phyloP scores from a whole-genome alignment of 768 basidiomycete species.

The Lactifluus pinguis region DNA sequence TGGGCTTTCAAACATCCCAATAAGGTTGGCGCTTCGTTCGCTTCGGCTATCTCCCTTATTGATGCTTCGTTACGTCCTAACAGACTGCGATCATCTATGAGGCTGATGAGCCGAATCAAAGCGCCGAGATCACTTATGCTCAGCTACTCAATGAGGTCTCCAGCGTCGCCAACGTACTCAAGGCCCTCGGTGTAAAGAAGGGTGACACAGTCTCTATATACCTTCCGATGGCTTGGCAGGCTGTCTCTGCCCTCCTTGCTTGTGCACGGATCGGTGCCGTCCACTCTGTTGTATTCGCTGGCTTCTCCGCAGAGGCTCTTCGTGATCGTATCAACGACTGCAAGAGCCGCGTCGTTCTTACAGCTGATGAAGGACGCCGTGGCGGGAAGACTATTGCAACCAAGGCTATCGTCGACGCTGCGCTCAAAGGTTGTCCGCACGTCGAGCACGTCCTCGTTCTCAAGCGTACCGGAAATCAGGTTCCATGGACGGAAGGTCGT shows the following conservation, averaged over 20 bases:
- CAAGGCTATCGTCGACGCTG: constrained; percentile 88
- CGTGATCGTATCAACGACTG: constrained; percentile 91
- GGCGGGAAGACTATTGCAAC: constrained; percentile 95
- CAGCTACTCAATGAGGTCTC: constrained; percentile 89
- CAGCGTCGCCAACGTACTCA: constrained; percentile 85
- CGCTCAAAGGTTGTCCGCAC: constrained; percentile 70
- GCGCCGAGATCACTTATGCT: constrained; percentile 65
- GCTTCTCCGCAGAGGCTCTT: constrained; percentile 91
- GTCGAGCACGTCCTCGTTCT: constrained; percentile 92
- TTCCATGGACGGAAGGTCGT: constrained; percentile 73
- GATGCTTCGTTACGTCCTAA: neutral
- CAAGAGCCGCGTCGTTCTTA: constrained; percentile 83
- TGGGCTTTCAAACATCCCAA: constrained; percentile 89
- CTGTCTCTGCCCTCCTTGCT: constrained; percentile 93
- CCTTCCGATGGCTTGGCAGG: constrained; percentile 92
- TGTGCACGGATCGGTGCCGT: constrained; percentile 95
- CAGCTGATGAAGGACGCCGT: constrained; percentile 87
- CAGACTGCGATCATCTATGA: constrained; percentile 97
- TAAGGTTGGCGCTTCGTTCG: constrained; percentile 36
- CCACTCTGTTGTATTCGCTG: constrained; percentile 96
- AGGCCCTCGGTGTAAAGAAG: constrained; percentile 82
- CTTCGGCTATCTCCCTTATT: neutral
- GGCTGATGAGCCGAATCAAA: constrained; percentile 86
- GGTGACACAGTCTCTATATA: constrained; percentile 93
- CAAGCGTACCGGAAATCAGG: constrained; percentile 73